phyloP scores from a whole-genome alignment of 2,329 filamentous ascomycete genomes.

The Fusarium palustre region DNA sequence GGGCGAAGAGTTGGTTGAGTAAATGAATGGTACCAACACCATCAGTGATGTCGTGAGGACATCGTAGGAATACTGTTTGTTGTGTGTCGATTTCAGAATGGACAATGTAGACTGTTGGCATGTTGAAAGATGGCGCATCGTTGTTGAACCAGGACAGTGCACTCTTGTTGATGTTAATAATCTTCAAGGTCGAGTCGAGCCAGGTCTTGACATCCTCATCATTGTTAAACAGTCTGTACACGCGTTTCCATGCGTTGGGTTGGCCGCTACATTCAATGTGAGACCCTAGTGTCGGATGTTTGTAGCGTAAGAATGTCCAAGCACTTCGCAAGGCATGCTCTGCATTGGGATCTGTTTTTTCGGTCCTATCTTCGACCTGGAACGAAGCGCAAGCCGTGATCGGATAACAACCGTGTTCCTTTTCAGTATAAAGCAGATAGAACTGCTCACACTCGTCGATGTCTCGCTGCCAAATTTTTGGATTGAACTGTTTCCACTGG shows the following conservation, averaged over 20 bases:
- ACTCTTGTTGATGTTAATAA: fast-evolving
- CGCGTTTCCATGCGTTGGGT: background rate
- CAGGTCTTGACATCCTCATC: background rate
- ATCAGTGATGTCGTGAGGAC: conserved; percentile 4
- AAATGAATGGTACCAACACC: background rate
- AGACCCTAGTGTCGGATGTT: background rate
- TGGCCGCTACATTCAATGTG: background rate
- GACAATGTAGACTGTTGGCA: background rate
- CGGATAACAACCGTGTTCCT: background rate
- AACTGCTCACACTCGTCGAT: conserved; percentile 7
- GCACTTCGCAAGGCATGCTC: background rate
- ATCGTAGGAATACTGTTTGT: background rate
- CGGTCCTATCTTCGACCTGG: fast-evolving
- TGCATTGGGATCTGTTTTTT: fast-evolving
- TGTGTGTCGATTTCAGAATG: background rate
- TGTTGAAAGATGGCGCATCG: background rate
- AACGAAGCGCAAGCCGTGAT: background rate
- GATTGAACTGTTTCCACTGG: background rate
- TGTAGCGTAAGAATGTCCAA: background rate
- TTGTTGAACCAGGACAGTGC: background rate
- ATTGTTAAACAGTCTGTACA: background rate
- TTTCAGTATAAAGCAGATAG: conserved; percentile 1
- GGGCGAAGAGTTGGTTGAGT: background rate
- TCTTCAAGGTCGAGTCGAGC: background rate
- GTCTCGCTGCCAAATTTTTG: fast-evolving